phyloP scores from a whole-genome alignment of 2,329 filamentous ascomycete species.

The Aspergillus sp. region DNA sequence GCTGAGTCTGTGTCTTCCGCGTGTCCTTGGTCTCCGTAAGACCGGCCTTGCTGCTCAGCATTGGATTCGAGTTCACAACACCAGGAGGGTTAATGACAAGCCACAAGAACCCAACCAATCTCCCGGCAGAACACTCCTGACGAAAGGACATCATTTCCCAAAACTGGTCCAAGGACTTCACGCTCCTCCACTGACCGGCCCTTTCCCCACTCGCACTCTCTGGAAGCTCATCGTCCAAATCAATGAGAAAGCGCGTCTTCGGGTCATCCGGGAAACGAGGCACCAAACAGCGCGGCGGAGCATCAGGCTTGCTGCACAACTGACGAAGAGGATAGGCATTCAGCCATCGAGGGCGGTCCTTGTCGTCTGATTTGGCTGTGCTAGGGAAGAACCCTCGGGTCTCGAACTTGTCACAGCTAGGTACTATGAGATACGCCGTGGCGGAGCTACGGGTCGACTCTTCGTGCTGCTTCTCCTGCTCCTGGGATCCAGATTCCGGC shows the following conservation, averaged over 20 bases:
- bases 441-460: slow-evolving; percentile 42
- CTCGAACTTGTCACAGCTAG: slow-evolving; percentile 80
- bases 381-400: slow-evolving; percentile 74
- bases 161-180: slow-evolving; percentile 83
- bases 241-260: slow-evolving; percentile 83
- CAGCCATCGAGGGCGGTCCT: slow-evolving; percentile 45
- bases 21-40: slow-evolving; percentile 8
- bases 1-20: background rate
- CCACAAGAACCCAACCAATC: slow-evolving; percentile 94
- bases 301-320: slow-evolving; percentile 65
- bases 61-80: slow-evolving; percentile 35
- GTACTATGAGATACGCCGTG: slow-evolving; percentile 83
- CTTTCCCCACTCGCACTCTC: slow-evolving; percentile 43
- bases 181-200: slow-evolving; percentile 75
- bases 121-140: slow-evolving; percentile 91
- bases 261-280: slow-evolving; percentile 94
- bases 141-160: slow-evolving; percentile 99
- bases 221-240: slow-evolving; percentile 80
- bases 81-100: slow-evolving; percentile 71
- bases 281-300: slow-evolving; percentile 79
- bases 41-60: slow-evolving; percentile 26
- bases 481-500: slow-evolving; percentile 40
- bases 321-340: slow-evolving; percentile 72
- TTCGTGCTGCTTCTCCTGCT: slow-evolving; percentile 30
- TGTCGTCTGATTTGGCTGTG: slow-evolving; percentile 40